Evolutionary conservation across 371 early-diverging fungal species (phyloP).

Genomic region (Chytridiales sp.): DNA sequence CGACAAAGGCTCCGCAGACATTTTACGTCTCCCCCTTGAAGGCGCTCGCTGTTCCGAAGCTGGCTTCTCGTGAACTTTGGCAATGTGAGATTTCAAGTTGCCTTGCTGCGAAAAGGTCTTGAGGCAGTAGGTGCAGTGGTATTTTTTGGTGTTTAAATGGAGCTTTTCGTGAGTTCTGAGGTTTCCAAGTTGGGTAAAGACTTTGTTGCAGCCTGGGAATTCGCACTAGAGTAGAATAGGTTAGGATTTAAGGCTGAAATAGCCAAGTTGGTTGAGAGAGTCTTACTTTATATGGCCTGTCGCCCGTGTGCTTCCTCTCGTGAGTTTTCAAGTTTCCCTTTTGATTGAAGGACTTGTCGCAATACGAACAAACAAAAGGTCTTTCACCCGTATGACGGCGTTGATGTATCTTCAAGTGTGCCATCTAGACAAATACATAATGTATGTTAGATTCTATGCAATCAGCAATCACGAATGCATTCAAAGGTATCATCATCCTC

Average conservation of each 20-base stretch:
- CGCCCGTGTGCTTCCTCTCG: conserved; percentile 71
- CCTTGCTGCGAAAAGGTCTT: conserved; percentile 79
- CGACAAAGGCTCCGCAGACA: neutral
- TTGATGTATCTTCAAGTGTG: conserved; percentile 58
- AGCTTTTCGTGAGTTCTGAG: conserved; percentile 56
- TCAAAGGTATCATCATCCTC: too few species aligned
- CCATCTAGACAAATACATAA: too few species aligned
- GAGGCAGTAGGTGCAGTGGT: conserved; percentile 54
- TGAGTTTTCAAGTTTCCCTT: conserved; percentile 70
- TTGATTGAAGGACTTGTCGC: conserved; percentile 76
- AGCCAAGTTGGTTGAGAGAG: neutral
- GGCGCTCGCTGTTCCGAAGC: conserved; percentile 4
- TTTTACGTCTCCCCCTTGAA: conserved; percentile 3
- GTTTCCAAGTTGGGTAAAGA: conserved; percentile 81
- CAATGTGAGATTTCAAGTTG: conserved; percentile 60
- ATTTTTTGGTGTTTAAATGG: conserved; percentile 42
- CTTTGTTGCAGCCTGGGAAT: conserved; percentile 65
- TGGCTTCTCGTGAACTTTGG: conserved; percentile 28
- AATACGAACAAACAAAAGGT: conserved; percentile 45
- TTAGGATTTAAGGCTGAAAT: neutral
- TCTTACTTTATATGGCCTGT: conserved; percentile 64
- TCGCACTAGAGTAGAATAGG: conserved; percentile 44
- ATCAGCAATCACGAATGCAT: too few species aligned
- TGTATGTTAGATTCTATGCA: too few species aligned
- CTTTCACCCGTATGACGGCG: conserved; percentile 43